phyloP scores from a whole-genome alignment of 2,329 filamentous ascomycete species.

The Endoconidiophora laricicola region DNA sequence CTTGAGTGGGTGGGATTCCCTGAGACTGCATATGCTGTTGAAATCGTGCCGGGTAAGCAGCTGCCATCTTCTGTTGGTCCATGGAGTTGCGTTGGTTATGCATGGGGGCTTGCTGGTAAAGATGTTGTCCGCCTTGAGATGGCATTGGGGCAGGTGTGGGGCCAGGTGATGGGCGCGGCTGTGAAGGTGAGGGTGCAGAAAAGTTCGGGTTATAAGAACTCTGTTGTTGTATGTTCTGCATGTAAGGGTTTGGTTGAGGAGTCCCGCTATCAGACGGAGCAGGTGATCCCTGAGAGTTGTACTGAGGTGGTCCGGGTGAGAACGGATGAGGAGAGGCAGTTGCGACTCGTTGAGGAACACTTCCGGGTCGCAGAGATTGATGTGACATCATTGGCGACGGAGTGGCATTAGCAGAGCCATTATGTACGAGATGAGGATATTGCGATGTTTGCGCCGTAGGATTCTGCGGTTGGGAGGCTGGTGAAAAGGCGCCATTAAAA shows the following conservation, averaged over 20 bases:
- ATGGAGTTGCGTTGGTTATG: slow-evolving; percentile 19
- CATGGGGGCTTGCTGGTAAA: slow-evolving; percentile 14
- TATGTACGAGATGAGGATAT: slow-evolving; percentile 70
- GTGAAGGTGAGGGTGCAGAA: slow-evolving; percentile 34
- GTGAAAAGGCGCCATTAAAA: background rate
- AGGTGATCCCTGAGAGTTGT: slow-evolving; percentile 56
- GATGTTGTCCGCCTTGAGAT: slow-evolving; percentile 28
- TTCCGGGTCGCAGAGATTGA: slow-evolving; percentile 58
- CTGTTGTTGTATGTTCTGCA: slow-evolving; percentile 38
- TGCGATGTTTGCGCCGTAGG: slow-evolving; percentile 35
- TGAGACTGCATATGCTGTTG: slow-evolving; percentile 48
- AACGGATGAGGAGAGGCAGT: slow-evolving; percentile 89
- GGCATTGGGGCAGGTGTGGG: slow-evolving; percentile 33
- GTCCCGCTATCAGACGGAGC: slow-evolving; percentile 62
- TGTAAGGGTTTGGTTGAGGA: slow-evolving; percentile 56
- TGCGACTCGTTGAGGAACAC: slow-evolving; percentile 64
- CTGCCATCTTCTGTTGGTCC: slow-evolving; percentile 55
- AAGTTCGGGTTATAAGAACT: slow-evolving; percentile 40
- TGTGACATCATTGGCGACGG: slow-evolving; percentile 86
- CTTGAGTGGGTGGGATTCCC: slow-evolving; percentile 16
- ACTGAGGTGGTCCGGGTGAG: slow-evolving; percentile 58
- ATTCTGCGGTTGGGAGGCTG: slow-evolving; percentile 3
- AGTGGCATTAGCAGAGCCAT: slow-evolving; percentile 67
- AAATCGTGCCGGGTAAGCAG: slow-evolving; percentile 64
- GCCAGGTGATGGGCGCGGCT: slow-evolving; percentile 37